Base-by-base conservation (phyloP, 768 basidiomycete genomes). In the Sarcomyxa edulis region DNA sequence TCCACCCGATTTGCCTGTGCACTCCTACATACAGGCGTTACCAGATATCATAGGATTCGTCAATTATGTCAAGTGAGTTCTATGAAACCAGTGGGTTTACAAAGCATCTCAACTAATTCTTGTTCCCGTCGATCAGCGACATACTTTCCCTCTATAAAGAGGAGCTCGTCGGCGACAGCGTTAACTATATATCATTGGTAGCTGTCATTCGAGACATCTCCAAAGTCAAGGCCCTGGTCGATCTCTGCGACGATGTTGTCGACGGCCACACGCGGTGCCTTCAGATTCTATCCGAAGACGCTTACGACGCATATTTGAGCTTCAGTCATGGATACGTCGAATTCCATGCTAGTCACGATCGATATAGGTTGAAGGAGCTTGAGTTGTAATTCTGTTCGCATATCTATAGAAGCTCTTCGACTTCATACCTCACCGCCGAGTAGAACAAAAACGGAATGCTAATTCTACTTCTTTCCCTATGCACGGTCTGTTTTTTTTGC, bases 101-200 rank as follows among this genome's bases (percentile, higher is more conserved):
- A 9, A 25, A n/a, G n/a, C 18, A 37, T 10, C 25, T 14, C 2
- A 7, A 7, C 25, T 16, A 20, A 21, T 26, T 7, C 8, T 39
- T 8, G 23, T 19, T 22, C 6, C n/a, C 16, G 8, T 7, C 18
- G 7, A 10, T 12, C n/a, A 37, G 36, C 11, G 36, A 37, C 21
- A 27, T 37, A 8, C 25, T 37, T 4, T 37, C 36, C n/a, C 25
- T 37, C 11, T 37, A 26, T 16, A 37, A 37, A 15, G 36, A 37
- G 21, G 36, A 37, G 5, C 23, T 37, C 4, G 22, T 9, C 14
- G 23, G 23, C 11, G 36, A 37, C 8, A 20, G n/a, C 10, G n/a
- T 23, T 27, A 37, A 37, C n/a, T 37, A n/a, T 27, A 12, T 26
- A 8, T 37, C 36, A 12, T n/a, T 26, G 15, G 18, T 37, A 19